Percentiles rank a stretch among this genome's conserved stretches.
Conservation (phyloP, 1,284 basidiomycete species). For the Spongiforma sp. region DNA sequence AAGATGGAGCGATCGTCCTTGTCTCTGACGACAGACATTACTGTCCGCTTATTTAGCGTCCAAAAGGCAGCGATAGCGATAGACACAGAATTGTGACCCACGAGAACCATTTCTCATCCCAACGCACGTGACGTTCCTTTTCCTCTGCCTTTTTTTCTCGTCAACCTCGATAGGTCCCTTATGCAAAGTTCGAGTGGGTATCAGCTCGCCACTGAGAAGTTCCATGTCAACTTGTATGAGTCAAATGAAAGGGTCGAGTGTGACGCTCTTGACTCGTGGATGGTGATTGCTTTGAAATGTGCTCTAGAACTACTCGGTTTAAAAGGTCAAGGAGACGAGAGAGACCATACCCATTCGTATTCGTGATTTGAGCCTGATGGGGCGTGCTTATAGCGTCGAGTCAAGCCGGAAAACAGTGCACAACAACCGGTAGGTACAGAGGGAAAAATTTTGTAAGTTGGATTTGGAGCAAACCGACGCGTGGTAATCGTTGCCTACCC, state of each 20-base stretch:
- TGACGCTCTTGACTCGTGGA: too few species aligned
- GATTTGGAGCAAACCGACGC: too few species aligned
- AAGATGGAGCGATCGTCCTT: not conserved
- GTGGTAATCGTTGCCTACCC: too few species aligned
- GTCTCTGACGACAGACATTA: not conserved
- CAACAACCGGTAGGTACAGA: not conserved
- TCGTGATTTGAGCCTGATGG: not conserved
- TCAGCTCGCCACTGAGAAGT: not conserved
- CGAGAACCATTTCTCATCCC: constrained; percentile 1
- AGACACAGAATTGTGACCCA: not conserved
- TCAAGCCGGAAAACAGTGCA: too few species aligned
- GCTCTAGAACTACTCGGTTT: not conserved
- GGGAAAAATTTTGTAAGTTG: not conserved
- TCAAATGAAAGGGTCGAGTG: too few species aligned
- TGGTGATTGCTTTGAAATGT: not conserved
- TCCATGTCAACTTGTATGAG: not conserved
- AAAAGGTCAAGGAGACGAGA: not conserved
- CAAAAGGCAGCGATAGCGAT: too few species aligned
- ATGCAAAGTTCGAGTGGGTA: not conserved
- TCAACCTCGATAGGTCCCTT: not conserved
- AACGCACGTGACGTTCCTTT: not conserved
- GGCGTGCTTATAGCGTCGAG: not conserved
- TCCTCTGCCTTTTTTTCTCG: not conserved
- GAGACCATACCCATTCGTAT: not conserved
- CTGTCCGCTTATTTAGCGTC: not conserved